A percentile compares a stretch with the other conserved stretches of the same genome.
Evolutionary conservation across 495 filamentous ascomycete genomes (phyloP).

Genomic region (Penicillium parvum): DNA sequence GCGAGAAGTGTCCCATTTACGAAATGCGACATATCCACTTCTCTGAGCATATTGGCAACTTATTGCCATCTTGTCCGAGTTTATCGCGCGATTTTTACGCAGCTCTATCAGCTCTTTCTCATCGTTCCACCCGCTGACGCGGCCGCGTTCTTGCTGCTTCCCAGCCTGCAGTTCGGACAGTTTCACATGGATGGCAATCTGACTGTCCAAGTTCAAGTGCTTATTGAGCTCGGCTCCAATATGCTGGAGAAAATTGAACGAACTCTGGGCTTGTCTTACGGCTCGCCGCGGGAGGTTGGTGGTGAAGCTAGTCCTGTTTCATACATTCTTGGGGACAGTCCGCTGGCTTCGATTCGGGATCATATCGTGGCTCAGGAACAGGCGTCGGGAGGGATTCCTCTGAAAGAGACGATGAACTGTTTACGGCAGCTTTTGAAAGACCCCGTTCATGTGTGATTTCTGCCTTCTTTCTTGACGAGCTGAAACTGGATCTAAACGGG

Average conservation of each 20-base stretch:
- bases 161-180: slow-evolving; percentile 10
- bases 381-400: neutral
- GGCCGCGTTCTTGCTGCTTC: slow-evolving; percentile 7
- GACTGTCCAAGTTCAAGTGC: slow-evolving; percentile 7
- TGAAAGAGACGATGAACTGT: slow-evolving; percentile 19
- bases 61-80: slow-evolving; percentile 16
- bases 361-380: slow-evolving; percentile 15
- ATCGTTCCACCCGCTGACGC: slow-evolving; percentile 15
- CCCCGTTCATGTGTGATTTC: slow-evolving; percentile 3
- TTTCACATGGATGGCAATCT: slow-evolving; percentile 14
- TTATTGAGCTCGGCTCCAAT: slow-evolving; percentile 15
- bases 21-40: slow-evolving; percentile 5
- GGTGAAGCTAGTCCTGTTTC: neutral
- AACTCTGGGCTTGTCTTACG: slow-evolving; percentile 2
- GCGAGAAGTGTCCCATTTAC: neutral
- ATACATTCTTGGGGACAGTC: neutral
- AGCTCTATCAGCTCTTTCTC: slow-evolving; percentile 18
- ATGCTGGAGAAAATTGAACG: slow-evolving; percentile 16
- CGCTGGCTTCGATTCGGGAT: slow-evolving; percentile 9
- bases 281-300: neutral
- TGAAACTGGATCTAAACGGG: too few relatives aligned
- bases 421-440: slow-evolving; percentile 14
- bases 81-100: slow-evolving; percentile 16
- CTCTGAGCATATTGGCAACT: slow-evolving; percentile 12
- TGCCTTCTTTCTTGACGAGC: too few relatives aligned